Evolutionary conservation across 2,329 filamentous ascomycete species (phyloP).

Genomic region (Colletotrichum simmondsii): DNA sequence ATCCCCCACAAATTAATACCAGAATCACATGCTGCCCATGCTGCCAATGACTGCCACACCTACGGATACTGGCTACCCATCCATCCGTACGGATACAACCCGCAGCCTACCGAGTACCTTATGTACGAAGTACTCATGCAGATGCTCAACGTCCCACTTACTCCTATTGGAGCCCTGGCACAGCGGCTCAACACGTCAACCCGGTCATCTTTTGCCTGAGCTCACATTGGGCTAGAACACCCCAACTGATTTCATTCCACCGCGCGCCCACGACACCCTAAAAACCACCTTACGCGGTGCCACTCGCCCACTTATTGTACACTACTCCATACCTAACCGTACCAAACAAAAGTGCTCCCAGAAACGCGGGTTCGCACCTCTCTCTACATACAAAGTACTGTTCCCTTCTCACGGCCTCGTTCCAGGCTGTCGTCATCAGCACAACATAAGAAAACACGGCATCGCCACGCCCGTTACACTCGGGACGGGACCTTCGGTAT

Average conservation of each 20-base stretch:
- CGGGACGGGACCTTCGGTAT: neutral
- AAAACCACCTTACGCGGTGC: neutral
- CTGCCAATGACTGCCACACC: neutral
- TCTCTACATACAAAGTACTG: neutral
- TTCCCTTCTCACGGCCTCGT: neutral
- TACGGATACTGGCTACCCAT: too few species aligned
- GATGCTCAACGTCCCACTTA: slow-evolving; percentile 23
- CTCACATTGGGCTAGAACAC: neutral
- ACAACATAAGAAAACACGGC: neutral
- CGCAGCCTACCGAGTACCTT: neutral
- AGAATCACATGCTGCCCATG: slow-evolving; percentile 31
- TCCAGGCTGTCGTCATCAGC: neutral
- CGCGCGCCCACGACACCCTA: neutral
- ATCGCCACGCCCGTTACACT: neutral
- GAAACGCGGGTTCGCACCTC: neutral
- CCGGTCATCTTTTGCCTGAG: slow-evolving; percentile 5
- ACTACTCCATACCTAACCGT: neutral
- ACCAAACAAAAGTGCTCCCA: neutral
- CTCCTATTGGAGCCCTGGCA: slow-evolving; percentile 31
- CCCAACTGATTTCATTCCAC: slow-evolving; percentile 6
- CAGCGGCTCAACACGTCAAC: slow-evolving; percentile 34
- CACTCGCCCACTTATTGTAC: neutral
- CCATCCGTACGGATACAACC: too few species aligned
- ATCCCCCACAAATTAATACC: slow-evolving; percentile 28
- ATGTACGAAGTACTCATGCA: too few species aligned